phyloP scores from a whole-genome alignment of 129 eudicot species.

The Ambrosia trifida region DNA sequence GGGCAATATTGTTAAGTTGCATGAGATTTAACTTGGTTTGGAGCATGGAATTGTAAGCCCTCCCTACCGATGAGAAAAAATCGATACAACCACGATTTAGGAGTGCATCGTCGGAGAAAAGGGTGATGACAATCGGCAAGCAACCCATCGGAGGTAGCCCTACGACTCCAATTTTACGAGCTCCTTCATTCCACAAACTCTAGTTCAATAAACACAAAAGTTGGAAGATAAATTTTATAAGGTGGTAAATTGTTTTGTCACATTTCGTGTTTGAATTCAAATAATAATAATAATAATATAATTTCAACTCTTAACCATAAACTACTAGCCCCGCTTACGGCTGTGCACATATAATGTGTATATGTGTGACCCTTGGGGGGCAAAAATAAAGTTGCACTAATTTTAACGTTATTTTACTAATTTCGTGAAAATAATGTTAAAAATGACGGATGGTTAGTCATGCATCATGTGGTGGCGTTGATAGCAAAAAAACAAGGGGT shows the following conservation, averaged over 20 bases:
- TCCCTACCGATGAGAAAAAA: constrained; percentile 44
- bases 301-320: not conserved
- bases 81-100: constrained; percentile 53
- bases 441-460: too few species aligned
- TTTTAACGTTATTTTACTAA: too few species aligned
- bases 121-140: constrained; percentile 72
- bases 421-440: too few species aligned
- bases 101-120: constrained; percentile 40
- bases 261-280: too few species aligned
- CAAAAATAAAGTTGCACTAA: too few species aligned
- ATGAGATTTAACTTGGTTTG: constrained; percentile 37
- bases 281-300: not conserved
- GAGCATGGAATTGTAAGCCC: constrained; percentile 48
- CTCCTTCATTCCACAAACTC: constrained; percentile 59
- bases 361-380: too few species aligned
- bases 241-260: too few species aligned
- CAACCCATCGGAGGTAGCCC: constrained; percentile 85
- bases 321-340: too few species aligned
- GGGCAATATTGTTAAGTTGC: constrained; percentile 30
- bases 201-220: constrained; percentile 9
- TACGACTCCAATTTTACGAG: constrained; percentile 54
- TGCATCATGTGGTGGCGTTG: too few species aligned
- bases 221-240: not conserved
- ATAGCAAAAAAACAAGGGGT: too few species aligned
- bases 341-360: too few species aligned